A percentile compares a stretch with the other conserved stretches of the same genome.
These are phyloP conservation scores for Corynascus novoguineensis DNA, from an alignment of 495 filamentous ascomycete species.

Conservation along the genomic window DNA sequence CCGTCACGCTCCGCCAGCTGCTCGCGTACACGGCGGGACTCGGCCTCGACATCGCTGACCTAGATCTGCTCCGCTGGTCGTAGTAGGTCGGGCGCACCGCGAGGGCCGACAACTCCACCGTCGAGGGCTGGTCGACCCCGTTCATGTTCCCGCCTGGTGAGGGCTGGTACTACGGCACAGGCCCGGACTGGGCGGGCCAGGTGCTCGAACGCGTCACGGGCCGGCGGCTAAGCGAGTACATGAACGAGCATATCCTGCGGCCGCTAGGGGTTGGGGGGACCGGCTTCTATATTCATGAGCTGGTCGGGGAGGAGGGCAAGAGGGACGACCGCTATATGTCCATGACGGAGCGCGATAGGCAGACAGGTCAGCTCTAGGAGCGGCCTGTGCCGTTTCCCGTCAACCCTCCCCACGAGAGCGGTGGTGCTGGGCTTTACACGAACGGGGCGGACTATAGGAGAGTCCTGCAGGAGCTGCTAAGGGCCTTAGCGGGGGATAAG, in stretches of 20 bases:
- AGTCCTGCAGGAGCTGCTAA: slow-evolving; percentile 45
- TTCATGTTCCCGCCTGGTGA: slow-evolving; percentile 28
- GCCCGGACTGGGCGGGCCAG: slow-evolving; percentile 31
- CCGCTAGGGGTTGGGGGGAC: slow-evolving; percentile 25
- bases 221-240: slow-evolving; percentile 20
- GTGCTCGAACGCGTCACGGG: slow-evolving; percentile 23
- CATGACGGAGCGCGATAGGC: slow-evolving; percentile 3
- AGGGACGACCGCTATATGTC: slow-evolving; percentile 2
- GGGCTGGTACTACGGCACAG: slow-evolving; percentile 31
- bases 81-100: slow-evolving; percentile 18
- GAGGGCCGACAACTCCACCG: slow-evolving; percentile 9
- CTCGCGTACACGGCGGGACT: slow-evolving; percentile 32
- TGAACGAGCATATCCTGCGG: slow-evolving; percentile 21
- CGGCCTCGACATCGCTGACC: slow-evolving; percentile 25
- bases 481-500: background rate
- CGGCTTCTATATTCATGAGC: slow-evolving; percentile 11
- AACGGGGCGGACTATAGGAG: slow-evolving; percentile 45
- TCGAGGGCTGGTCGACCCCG: slow-evolving; percentile 28
- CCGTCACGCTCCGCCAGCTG: slow-evolving; percentile 30
- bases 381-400: slow-evolving; percentile 8
- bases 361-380: slow-evolving; percentile 6
- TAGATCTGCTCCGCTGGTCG: slow-evolving; percentile 24
- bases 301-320: background rate
- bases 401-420: slow-evolving; percentile 29
- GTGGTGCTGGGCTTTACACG: slow-evolving; percentile 50